Conservation (phyloP, 345 rosid genomes). For the Camelina laxa region DNA sequence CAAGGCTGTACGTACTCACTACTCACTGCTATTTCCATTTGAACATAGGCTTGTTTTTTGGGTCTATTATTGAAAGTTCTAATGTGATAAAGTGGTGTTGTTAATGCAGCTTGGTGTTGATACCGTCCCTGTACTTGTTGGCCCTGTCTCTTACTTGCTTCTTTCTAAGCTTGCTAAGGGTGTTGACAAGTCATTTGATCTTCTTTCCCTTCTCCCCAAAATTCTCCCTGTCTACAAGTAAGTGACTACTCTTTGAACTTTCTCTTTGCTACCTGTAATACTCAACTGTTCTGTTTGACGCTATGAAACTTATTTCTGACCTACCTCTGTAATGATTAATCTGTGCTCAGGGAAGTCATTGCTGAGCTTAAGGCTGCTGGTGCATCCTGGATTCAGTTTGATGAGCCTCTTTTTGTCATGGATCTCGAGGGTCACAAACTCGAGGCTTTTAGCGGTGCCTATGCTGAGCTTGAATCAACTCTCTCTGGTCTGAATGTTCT, state of each 20-base stretch:
- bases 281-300: background rate
- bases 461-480: slow-evolving; percentile 75
- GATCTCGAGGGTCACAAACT: slow-evolving; percentile 89
- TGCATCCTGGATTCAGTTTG: slow-evolving; percentile 94
- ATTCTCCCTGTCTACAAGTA: slow-evolving; percentile 93
- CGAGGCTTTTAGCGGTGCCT: slow-evolving; percentile 81
- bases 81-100: slow-evolving; percentile 30
- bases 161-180: slow-evolving; percentile 96
- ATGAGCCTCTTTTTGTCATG: slow-evolving; percentile 89
- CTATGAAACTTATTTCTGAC: slow-evolving; percentile 32
- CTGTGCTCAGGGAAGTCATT: slow-evolving; percentile 74
- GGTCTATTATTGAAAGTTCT: slow-evolving; percentile 3
- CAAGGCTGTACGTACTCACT: slow-evolving; percentile 66
- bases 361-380: slow-evolving; percentile 94
- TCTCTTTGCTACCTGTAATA: background rate
- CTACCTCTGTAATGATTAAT: slow-evolving; percentile 25
- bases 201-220: slow-evolving; percentile 87
- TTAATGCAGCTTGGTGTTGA: slow-evolving; percentile 81
- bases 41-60: slow-evolving; percentile 7
- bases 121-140: slow-evolving; percentile 88
- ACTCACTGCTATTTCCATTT: background rate
- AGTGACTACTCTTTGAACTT: slow-evolving; percentile 34
- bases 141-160: slow-evolving; percentile 94
- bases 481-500: slow-evolving; percentile 84
- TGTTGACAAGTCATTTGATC: slow-evolving; percentile 77